Evolutionary conservation across 164 flowering plant genomes (phyloP).

Genomic region (Stephania cephalantha): DNA sequence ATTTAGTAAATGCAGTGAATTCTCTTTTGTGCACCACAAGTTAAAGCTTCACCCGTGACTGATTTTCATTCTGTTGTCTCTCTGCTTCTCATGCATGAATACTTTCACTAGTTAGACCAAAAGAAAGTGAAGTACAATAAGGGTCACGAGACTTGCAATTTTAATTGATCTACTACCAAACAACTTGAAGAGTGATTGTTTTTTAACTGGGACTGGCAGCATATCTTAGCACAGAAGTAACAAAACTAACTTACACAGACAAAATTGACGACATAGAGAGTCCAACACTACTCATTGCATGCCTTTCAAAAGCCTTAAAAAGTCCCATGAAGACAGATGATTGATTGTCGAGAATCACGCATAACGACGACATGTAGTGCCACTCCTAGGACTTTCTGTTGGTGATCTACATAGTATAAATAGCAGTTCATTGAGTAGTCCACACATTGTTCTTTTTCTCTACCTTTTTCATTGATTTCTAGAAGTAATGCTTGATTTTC

Average conservation of each 20-base stretch:
- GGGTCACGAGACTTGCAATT: slow-evolving; percentile 46
- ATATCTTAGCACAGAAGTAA: background rate
- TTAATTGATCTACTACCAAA: too few relatives aligned
- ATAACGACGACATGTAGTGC: slow-evolving; percentile 27
- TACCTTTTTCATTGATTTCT: slow-evolving; percentile 3
- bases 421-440: slow-evolving; percentile 4
- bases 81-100: background rate
- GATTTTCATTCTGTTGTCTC: slow-evolving; percentile 18
- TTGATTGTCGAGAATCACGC: slow-evolving; percentile 20
- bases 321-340: slow-evolving; percentile 11
- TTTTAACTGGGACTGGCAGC: background rate
- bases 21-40: background rate
- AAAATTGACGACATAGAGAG: slow-evolving; percentile 11
- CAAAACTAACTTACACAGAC: background rate
- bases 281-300: slow-evolving; percentile 7
- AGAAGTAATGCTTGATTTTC: background rate
- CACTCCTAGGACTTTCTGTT: background rate
- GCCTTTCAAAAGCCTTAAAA: slow-evolving; percentile 14
- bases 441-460: background rate
- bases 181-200: too few relatives aligned
- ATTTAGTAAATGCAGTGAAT: background rate
- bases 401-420: background rate
- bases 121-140: slow-evolving; percentile 37
- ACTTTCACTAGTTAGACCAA: slow-evolving; percentile 19
- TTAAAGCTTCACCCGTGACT: slow-evolving; percentile 19